A percentile compares a stretch with the other conserved stretches of the same genome.
Conservation (phyloP, 306 rosid species). For the Arachis stenosperma region DNA sequence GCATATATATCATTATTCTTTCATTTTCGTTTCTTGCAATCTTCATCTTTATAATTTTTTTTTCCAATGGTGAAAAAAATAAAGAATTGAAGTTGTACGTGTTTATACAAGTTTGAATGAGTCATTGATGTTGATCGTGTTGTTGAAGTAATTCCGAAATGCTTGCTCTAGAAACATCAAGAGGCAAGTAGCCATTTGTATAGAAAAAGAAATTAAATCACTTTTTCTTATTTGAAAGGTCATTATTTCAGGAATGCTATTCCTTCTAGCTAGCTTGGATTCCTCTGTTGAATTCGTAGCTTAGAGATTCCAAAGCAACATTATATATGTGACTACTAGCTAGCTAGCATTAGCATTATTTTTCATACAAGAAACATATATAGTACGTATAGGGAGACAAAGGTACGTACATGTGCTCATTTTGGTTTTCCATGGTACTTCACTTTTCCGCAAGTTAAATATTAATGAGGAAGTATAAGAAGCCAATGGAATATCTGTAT, state of each 20-base stretch:
- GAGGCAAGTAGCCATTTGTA: constrained; percentile 31
- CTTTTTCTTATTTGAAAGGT: constrained; percentile 39
- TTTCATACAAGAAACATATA: no score
- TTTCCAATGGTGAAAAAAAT: no score
- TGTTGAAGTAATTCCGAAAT: constrained; percentile 50
- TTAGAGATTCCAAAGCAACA: constrained; percentile 43
- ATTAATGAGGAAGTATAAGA: no score
- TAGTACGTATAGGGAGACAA: no score
- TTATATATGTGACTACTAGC: background rate
- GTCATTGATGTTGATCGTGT: constrained; percentile 43
- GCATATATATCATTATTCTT: no score
- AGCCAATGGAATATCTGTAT: no score
- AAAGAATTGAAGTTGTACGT: background rate
- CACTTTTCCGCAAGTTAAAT: no score
- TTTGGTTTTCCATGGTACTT: no score
- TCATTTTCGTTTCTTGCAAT: constrained; percentile 23
- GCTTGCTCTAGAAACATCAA: constrained; percentile 35
- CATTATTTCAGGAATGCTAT: constrained; percentile 45
- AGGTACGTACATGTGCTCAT: no score
- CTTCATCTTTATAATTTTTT: constrained; percentile 8
- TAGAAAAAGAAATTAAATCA: background rate
- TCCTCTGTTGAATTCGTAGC: constrained; percentile 29
- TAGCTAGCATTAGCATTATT: no score
- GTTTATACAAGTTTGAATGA: constrained; percentile 42
- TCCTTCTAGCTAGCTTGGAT: constrained; percentile 47